Evolutionary conservation across 2,329 filamentous ascomycete genomes (phyloP).

Genomic region (Lojkania enalia): DNA sequence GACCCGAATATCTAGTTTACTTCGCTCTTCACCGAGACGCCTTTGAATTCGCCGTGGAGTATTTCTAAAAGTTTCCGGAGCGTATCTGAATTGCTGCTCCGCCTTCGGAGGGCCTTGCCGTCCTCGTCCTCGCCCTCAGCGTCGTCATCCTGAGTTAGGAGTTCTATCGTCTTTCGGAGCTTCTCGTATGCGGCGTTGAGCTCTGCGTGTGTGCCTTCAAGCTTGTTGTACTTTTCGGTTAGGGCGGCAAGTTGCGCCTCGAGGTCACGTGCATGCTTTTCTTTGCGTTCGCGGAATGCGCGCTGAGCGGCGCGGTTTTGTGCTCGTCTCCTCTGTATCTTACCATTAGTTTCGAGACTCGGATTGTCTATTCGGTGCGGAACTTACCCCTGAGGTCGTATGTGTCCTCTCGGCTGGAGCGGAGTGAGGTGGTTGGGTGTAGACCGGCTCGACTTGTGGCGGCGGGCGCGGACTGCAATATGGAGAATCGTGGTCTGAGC

Average conservation of each 20-base stretch:
- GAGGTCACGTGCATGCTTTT: conserved; percentile 67
- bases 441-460: conserved; percentile 30
- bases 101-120: conserved; percentile 21
- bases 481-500: conserved; percentile 44
- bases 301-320: conserved; percentile 65
- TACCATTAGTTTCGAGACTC: neutral
- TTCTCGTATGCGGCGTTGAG: conserved; percentile 46
- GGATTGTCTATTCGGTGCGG: neutral
- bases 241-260: conserved; percentile 60
- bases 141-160: conserved; percentile 41
- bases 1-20: conserved; percentile 6
- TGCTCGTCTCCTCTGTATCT: conserved; percentile 57
- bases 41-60: conserved; percentile 43
- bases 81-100: conserved; percentile 39
- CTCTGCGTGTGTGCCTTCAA: conserved; percentile 57
- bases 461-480: conserved; percentile 43
- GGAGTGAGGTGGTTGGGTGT: conserved; percentile 20
- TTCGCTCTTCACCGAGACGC: conserved; percentile 28
- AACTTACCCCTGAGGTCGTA: conserved; percentile 45
- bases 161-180: conserved; percentile 45
- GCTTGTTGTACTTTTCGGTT: conserved; percentile 59
- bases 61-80: conserved; percentile 45
- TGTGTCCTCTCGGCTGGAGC: conserved; percentile 37
- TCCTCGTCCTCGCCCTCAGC: conserved; percentile 36
- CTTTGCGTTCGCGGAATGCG: conserved; percentile 65